Conservation (phyloP, 208 protist genomes). For the Lotmaria passim region DNA sequence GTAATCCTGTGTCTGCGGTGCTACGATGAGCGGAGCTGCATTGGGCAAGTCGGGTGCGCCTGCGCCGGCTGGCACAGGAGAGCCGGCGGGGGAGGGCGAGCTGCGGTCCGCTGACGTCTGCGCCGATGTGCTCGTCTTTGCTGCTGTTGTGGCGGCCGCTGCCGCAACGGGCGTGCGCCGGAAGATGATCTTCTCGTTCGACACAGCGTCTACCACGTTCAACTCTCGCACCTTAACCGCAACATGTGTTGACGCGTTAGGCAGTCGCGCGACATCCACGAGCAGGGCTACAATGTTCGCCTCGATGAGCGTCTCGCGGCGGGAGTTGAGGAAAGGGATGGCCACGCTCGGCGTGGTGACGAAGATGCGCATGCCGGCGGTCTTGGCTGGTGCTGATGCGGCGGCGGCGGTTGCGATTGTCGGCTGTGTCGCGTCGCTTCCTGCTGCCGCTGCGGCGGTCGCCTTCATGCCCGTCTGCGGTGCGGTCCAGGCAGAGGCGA, state of each 20-base stretch:
- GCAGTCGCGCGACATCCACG: constrained; percentile 58
- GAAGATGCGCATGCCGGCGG: constrained; percentile 52
- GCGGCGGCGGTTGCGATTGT: not conserved
- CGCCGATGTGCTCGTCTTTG: constrained; percentile 2
- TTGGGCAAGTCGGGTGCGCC: not conserved
- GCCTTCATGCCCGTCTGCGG: constrained; percentile 24
- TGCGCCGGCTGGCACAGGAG: constrained; percentile 3
- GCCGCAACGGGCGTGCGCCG: constrained; percentile 24
- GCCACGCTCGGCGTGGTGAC: constrained; percentile 73
- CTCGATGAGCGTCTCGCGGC: constrained; percentile 64
- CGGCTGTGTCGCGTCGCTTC: too few species aligned
- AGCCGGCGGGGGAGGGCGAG: not conserved
- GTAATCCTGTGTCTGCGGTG: constrained; percentile 11
- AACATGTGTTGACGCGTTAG: constrained; percentile 41
- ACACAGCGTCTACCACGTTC: constrained; percentile 59
- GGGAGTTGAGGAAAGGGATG: constrained; percentile 74
- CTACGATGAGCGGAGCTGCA: constrained; percentile 5
- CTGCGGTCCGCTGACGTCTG: not conserved
- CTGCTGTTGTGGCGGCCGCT: not conserved
- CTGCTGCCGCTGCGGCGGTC: not conserved
- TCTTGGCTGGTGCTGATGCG: not conserved
- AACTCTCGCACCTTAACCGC: constrained; percentile 72
- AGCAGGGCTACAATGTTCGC: constrained; percentile 67
- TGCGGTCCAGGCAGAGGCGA: constrained; percentile 49
- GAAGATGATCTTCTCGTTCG: constrained; percentile 63